phyloP scores from a whole-genome alignment of 2,329 filamentous ascomycete genomes.

The Bimuria novae-zelandiae region DNA sequence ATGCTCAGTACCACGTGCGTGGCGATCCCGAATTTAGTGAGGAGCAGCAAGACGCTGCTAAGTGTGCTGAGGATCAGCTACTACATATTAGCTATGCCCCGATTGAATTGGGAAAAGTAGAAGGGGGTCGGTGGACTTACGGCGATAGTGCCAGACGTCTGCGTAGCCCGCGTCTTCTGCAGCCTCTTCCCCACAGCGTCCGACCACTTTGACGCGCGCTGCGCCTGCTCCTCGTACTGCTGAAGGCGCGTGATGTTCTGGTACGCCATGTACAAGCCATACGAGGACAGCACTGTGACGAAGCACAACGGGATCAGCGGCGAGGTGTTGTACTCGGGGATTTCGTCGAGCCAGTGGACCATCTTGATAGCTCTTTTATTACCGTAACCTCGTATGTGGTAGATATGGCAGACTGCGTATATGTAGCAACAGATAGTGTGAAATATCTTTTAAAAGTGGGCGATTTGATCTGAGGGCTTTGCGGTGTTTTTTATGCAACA shows the following conservation, averaged over 20 bases:
- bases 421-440: too few relatives aligned
- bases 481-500: too few relatives aligned
- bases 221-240: slow-evolving; percentile 39
- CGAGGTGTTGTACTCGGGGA: slow-evolving; percentile 3
- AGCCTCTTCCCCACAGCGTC: slow-evolving; percentile 38
- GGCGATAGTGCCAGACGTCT: slow-evolving; percentile 37
- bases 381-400: too few relatives aligned
- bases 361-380: too few relatives aligned
- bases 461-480: too few relatives aligned
- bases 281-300: slow-evolving; percentile 30
- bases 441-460: too few relatives aligned
- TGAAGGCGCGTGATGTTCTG: slow-evolving; percentile 43
- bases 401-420: too few relatives aligned
- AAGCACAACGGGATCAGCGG: slow-evolving; percentile 23
- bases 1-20: slow-evolving; percentile 12
- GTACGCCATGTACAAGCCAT: slow-evolving; percentile 41
- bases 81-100: neutral
- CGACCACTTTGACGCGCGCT: slow-evolving; percentile 46
- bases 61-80: neutral
- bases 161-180: slow-evolving; percentile 42
- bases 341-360: slow-evolving; percentile 5
- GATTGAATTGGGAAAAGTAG: too few relatives aligned
- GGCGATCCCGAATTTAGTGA: slow-evolving; percentile 1
- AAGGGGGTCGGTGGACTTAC: too few relatives aligned
- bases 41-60: neutral